A percentile compares a stretch with the other conserved stretches of the same genome.
phyloP scores from a whole-genome alignment of 345 rosid species.

The Eucalyptus fibrosa region DNA sequence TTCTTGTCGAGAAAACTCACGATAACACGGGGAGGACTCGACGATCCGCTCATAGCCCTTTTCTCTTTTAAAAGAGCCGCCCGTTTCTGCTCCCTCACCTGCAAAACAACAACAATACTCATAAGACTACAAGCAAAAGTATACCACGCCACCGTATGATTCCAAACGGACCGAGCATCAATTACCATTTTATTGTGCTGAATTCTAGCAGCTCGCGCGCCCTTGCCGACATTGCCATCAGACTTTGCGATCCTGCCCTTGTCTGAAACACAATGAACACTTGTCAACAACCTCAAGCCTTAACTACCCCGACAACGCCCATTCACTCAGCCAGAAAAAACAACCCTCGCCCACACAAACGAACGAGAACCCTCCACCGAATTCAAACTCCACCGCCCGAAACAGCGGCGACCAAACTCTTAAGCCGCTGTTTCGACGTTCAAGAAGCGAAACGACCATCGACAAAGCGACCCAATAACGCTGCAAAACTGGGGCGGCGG shows the following conservation, averaged over 20 bases:
- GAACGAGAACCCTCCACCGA: background rate
- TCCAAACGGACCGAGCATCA: background rate
- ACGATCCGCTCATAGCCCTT: constrained; percentile 47
- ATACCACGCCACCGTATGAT: no score
- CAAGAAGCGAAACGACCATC: background rate
- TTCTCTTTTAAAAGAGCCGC: constrained; percentile 70
- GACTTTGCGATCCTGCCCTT: constrained; percentile 51
- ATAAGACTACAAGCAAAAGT: background rate
- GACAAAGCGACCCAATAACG: background rate
- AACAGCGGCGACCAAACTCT: background rate
- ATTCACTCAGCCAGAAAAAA: background rate
- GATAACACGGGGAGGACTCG: constrained; percentile 65
- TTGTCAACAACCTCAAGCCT: background rate
- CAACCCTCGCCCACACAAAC: background rate
- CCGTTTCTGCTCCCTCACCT: constrained; percentile 81
- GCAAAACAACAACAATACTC: background rate
- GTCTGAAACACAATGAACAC: constrained; percentile 16
- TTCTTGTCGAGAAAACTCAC: constrained; percentile 21
- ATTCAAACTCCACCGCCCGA: background rate
- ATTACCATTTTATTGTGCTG: constrained; percentile 84
- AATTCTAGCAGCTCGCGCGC: constrained; percentile 58
- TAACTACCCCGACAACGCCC: background rate
- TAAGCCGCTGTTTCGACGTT: background rate
- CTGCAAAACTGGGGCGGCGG: background rate
- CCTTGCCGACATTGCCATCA: constrained; percentile 40